A percentile compares a stretch with the other conserved stretches of the same genome.
phyloP scores from a whole-genome alignment of 164 flowering plant species.

The Litsea cubeba region DNA sequence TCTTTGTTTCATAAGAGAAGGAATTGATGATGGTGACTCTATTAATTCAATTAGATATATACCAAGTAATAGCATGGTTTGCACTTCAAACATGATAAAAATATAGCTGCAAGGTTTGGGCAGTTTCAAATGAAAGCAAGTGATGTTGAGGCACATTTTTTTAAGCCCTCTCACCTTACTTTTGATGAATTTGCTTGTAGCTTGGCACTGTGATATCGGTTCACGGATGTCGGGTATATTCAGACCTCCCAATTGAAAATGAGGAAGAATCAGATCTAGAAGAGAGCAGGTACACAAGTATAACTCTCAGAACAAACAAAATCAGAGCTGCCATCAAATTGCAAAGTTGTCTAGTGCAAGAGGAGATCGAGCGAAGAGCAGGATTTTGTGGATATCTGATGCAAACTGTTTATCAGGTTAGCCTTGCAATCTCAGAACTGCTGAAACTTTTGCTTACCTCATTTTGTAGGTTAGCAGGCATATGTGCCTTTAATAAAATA shows the following conservation, averaged over 20 bases:
- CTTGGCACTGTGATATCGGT: not conserved
- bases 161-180: not conserved
- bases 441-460: too few species aligned
- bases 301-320: slow-evolving; percentile 19
- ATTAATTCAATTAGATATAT: too few species aligned
- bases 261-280: slow-evolving; percentile 3
- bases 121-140: not conserved
- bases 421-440: not conserved
- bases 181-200: not conserved
- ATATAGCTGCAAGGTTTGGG: not conserved
- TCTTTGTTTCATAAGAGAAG: not conserved
- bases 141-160: not conserved
- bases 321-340: slow-evolving; percentile 20
- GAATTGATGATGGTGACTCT: too few species aligned
- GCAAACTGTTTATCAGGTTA: slow-evolving; percentile 53
- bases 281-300: slow-evolving; percentile 12
- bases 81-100: not conserved
- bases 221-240: not conserved
- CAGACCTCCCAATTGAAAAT: not conserved
- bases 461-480: too few species aligned
- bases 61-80: not conserved
- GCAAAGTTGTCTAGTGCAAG: slow-evolving; percentile 28
- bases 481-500: too few species aligned
- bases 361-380: slow-evolving; percentile 30
- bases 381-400: slow-evolving; percentile 55